Percentiles rank a stretch among this genome's conserved stretches.
Evolutionary conservation across 1,284 basidiomycete species (phyloP).

Genomic region (Cutaneotrichosporon spelunceum): DNA sequence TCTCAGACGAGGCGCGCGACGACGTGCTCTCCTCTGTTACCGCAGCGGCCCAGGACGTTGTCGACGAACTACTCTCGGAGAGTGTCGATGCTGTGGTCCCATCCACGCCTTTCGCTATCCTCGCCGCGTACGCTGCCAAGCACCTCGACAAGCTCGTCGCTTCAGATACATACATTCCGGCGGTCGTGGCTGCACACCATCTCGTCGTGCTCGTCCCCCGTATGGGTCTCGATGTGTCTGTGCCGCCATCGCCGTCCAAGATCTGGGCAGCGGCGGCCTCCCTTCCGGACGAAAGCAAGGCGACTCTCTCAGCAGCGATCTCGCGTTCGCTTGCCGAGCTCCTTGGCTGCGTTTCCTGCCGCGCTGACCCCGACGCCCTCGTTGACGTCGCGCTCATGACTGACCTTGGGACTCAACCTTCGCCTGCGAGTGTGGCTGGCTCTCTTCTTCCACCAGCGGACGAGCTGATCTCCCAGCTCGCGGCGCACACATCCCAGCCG

Average conservation of each 20-base stretch:
- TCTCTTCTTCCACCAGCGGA: slow-evolving; percentile 30
- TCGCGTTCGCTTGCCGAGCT: slow-evolving; percentile 30
- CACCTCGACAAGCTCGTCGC: slow-evolving; percentile 28
- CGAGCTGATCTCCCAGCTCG: slow-evolving; percentile 22
- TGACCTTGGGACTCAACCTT: slow-evolving; percentile 19
- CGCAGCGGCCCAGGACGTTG: slow-evolving; percentile 54
- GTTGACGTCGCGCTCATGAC: slow-evolving; percentile 43
- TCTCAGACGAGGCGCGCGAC: slow-evolving; percentile 33
- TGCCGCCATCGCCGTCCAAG: slow-evolving; percentile 11
- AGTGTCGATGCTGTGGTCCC: slow-evolving; percentile 14
- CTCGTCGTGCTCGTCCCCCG: slow-evolving; percentile 36
- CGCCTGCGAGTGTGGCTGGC: slow-evolving; percentile 21
- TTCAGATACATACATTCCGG: slow-evolving; percentile 34
- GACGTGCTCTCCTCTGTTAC: slow-evolving; percentile 46
- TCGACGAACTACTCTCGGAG: slow-evolving; percentile 43
- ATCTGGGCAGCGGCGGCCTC: slow-evolving; percentile 26
- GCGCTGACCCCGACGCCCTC: slow-evolving; percentile 35
- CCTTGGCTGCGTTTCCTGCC: slow-evolving; percentile 27
- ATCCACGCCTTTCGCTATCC: slow-evolving; percentile 26
- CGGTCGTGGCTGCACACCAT: slow-evolving; percentile 41
- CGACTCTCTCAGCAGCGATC: slow-evolving; percentile 23
- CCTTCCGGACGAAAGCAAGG: slow-evolving; percentile 21
- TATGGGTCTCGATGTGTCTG: slow-evolving; percentile 12
- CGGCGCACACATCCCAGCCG: slow-evolving; percentile 49
- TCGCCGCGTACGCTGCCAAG: slow-evolving; percentile 35